These are phyloP conservation scores for Panicum virgatum DNA, from an alignment of 202 grass and related monocot genomes.

Conservation along the genomic window DNA sequence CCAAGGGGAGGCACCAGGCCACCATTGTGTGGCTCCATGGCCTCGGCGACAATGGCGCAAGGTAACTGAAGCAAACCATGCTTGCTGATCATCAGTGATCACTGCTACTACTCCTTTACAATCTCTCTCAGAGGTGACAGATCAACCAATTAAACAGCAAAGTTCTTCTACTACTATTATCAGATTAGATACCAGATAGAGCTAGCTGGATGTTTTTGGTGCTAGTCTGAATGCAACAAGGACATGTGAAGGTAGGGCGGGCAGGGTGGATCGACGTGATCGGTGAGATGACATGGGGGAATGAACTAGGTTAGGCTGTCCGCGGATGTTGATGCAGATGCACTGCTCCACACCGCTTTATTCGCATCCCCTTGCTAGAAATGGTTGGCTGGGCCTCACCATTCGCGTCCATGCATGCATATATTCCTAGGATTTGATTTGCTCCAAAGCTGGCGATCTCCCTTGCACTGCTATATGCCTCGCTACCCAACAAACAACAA, in stretches of 20 bases:
- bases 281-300: not conserved
- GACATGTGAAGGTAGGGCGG: not conserved
- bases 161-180: not conserved
- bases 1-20: constrained; percentile 88
- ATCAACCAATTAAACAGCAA: not conserved
- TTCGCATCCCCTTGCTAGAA: constrained; percentile 48
- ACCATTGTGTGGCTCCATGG: constrained; percentile 99
- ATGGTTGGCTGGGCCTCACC: constrained; percentile 37
- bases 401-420: constrained; percentile 54
- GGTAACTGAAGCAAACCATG: constrained; percentile 35
- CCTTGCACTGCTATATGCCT: constrained; percentile 24
- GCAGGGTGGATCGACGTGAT: not conserved
- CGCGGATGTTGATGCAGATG: constrained; percentile 7
- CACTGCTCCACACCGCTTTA: constrained; percentile 37
- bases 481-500: constrained; percentile 20
- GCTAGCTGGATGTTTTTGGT: not conserved
- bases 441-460: constrained; percentile 6
- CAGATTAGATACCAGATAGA: not conserved
- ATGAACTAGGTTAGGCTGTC: constrained; percentile 7
- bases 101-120: not conserved
- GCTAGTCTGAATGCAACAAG: constrained; percentile 19
- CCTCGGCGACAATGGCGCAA: constrained; percentile 90
- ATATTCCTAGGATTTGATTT: constrained; percentile 86
- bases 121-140: not conserved
- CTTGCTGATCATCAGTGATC: not conserved